Conservation (phyloP, 2,329 filamentous ascomycete genomes). For the Thermothelomyces thermophilus region DNA sequence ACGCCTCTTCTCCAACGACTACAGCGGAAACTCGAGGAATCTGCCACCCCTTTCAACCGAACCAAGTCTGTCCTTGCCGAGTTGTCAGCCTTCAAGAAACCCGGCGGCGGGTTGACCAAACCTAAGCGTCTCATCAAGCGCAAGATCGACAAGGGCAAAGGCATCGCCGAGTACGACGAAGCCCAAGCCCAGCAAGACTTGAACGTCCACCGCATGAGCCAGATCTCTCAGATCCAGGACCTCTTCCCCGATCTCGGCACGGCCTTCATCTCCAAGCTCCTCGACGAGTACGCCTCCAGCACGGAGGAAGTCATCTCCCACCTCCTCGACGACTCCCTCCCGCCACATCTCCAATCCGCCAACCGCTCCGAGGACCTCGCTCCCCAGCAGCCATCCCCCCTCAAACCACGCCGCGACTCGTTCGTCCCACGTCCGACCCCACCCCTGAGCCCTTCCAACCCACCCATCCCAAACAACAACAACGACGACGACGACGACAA, state of each 20-base stretch:
- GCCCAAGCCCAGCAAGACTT: slow-evolving; percentile 42
- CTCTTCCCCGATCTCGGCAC: slow-evolving; percentile 83
- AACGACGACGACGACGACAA: slow-evolving; percentile 42
- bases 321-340: slow-evolving; percentile 70
- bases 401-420: slow-evolving; percentile 47
- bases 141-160: slow-evolving; percentile 63
- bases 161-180: slow-evolving; percentile 32
- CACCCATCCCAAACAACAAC: too few relatives aligned
- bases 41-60: slow-evolving; percentile 45
- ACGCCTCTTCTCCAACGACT: slow-evolving; percentile 68
- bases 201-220: slow-evolving; percentile 75
- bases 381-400: background rate
- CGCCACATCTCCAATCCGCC: slow-evolving; percentile 55
- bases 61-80: slow-evolving; percentile 54
- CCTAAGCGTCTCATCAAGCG: slow-evolving; percentile 44
- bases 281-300: slow-evolving; percentile 71
- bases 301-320: slow-evolving; percentile 71
- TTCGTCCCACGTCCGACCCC: slow-evolving; percentile 47
- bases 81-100: slow-evolving; percentile 53
- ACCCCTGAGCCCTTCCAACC: slow-evolving; percentile 24
- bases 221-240: slow-evolving; percentile 87
- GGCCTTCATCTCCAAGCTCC: slow-evolving; percentile 69
- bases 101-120: slow-evolving; percentile 42
- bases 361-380: slow-evolving; percentile 60
- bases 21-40: slow-evolving; percentile 44